Base-by-base conservation (phyloP, 1,284 basidiomycete genomes). In the Flammula alnicola region DNA sequence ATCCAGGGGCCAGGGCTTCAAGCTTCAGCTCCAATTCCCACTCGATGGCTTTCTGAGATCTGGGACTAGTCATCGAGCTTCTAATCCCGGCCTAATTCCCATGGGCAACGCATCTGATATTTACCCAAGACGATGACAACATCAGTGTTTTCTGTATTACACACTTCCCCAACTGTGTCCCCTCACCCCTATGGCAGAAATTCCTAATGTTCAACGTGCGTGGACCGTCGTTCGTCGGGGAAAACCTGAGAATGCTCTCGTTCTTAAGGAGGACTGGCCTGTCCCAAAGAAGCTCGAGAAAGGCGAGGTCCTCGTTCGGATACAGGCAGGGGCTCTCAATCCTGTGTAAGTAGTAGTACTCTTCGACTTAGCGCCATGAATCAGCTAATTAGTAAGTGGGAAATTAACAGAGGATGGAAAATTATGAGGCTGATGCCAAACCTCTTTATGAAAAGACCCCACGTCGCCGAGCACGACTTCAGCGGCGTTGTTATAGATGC, bases 311-410 rank as follows among this genome's bases (percentile, higher is more conserved):
- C 74, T 87, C 8, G 74, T 89, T 49, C 79, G 80, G 58, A 73
- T 88, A 5, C 72, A 78, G 33, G 82, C 85, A 3, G 84, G 76
- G 0, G 84, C 84, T 1, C 69, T 89, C 32, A 91, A 91, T 60
- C 87, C 86, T 0, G 72, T 83, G 79, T 87, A 68, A 57, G 77
- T 67, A 12, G 17, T 31, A 29, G 19, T 36, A 36, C 7, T n/a
- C 17, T 29, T 10, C 5, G 19, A 19, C 7, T 14, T 8, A 10
- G 20, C 4, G 19, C 10, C n/a, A 1, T 14, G 10, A 17, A 30
- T n/a, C n/a, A n/a, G n/a, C n/a, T n/a, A n/a, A 9, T 3, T 31
- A 10, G 7, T 22, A 11, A 17, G 12, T 14, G 10, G 14, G 8
- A 8, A 19, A 25, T 29, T 19, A 32, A 7, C 52, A 81, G 79